phyloP scores from a whole-genome alignment of 257 asterid genomes.

The Solanum megistacrolobum region DNA sequence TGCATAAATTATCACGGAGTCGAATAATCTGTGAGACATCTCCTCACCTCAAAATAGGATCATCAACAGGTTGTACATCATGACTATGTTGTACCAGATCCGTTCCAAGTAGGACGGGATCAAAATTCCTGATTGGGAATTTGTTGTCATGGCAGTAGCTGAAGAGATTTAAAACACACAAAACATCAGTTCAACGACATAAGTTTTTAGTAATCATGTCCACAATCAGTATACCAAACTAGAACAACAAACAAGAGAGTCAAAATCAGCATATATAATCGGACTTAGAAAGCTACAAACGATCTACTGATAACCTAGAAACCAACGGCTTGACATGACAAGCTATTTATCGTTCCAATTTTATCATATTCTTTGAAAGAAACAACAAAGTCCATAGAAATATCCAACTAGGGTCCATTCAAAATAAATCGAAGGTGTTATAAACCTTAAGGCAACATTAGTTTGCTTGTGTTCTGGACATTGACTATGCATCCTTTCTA shows the following conservation, averaged over 20 bases:
- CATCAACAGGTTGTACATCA: slow-evolving; percentile 15
- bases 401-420: not conserved
- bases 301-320: not conserved
- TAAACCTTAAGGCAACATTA: not conserved
- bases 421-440: not conserved
- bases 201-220: not conserved
- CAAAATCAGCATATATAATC: not conserved
- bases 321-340: not conserved
- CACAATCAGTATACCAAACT: not conserved
- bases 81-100: not conserved
- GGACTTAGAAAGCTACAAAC: not conserved
- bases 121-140: not conserved
- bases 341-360: not conserved
- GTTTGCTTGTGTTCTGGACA: not conserved
- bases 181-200: not conserved
- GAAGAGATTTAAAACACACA: not conserved
- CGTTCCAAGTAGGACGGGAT: not conserved
- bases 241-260: not conserved
- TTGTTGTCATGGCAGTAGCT: slow-evolving; percentile 14
- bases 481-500: not conserved
- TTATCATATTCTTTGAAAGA: not conserved
- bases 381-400: not conserved
- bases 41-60: slow-evolving; percentile 62
- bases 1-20: not conserved
- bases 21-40: not conserved